Percentiles rank a stretch among this genome's conserved stretches.
Conservation (phyloP, 371 early-diverging fungal genomes). For the Mucor mucedo region DNA sequence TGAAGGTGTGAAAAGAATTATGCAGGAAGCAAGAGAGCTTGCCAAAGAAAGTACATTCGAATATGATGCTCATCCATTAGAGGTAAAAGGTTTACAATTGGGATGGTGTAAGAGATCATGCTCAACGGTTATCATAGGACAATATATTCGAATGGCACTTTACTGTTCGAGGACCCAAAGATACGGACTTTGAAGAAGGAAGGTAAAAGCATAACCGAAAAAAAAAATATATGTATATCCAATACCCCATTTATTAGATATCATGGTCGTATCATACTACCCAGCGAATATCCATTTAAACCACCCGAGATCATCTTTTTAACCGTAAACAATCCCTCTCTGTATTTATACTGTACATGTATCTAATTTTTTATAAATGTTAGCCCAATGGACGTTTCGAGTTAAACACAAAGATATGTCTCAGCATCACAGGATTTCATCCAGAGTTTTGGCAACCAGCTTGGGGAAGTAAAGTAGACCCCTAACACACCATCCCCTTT, state of each 20-base stretch:
- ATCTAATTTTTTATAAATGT: neutral
- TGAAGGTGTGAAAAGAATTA: constrained; percentile 65
- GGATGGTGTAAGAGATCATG: neutral
- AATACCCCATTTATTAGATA: constrained; percentile 45
- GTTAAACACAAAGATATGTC: constrained; percentile 88
- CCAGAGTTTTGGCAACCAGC: constrained; percentile 96
- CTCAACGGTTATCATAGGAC: constrained; percentile 44
- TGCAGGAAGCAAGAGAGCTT: constrained; percentile 72
- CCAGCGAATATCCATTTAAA: constrained; percentile 93
- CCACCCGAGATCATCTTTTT: constrained; percentile 91
- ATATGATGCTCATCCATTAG: constrained; percentile 66
- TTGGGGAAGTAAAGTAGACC: constrained; percentile 76
- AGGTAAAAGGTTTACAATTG: constrained; percentile 42
- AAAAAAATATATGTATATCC: neutral
- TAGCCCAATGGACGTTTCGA: constrained; percentile 92
- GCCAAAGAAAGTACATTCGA: constrained; percentile 57
- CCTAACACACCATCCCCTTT: too few species aligned
- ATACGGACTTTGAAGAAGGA: constrained; percentile 88
- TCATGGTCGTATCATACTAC: constrained; percentile 80
- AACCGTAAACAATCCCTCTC: constrained; percentile 61
- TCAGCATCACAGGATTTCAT: constrained; percentile 91
- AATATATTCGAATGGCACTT: constrained; percentile 94
- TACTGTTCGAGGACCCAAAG: constrained; percentile 87
- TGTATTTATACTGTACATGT: neutral
- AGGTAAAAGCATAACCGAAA: constrained; percentile 44